Conservation (phyloP, 306 rosid genomes). For the Corylus heterophylla region DNA sequence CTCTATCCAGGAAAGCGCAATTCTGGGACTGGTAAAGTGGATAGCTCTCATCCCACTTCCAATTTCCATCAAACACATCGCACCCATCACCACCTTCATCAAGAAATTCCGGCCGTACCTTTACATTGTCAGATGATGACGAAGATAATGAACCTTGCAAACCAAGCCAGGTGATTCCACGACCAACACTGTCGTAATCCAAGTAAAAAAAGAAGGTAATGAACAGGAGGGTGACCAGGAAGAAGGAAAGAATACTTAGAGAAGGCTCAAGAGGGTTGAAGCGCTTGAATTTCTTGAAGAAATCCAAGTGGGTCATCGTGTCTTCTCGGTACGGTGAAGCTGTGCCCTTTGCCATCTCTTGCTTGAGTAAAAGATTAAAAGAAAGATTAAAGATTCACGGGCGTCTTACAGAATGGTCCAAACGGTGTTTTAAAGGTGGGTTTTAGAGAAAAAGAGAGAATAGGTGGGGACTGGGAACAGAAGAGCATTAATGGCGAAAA, state of each 20-base stretch:
- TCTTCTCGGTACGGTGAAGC: constrained; percentile 31
- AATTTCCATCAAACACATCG: constrained; percentile 71
- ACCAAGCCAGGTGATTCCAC: constrained; percentile 33
- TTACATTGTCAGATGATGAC: constrained; percentile 16
- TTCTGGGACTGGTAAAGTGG: constrained; percentile 67
- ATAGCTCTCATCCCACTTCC: constrained; percentile 91
- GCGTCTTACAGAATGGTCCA: neutral
- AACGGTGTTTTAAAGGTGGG: constrained; percentile 20
- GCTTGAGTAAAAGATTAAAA: neutral
- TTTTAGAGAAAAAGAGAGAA: neutral
- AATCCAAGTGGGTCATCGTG: constrained; percentile 44
- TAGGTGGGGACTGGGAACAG: constrained; percentile 22
- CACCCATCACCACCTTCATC: constrained; percentile 50
- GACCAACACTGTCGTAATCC: constrained; percentile 38
- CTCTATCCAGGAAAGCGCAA: constrained; percentile 71
- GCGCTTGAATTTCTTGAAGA: constrained; percentile 63
- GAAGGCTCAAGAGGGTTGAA: constrained; percentile 61
- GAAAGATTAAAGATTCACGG: constrained; percentile 4
- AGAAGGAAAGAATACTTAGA: constrained; percentile 46
- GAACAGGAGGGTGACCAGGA: constrained; percentile 48
- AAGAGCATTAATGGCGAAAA: constrained; percentile 30
- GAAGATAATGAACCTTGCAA: constrained; percentile 22
- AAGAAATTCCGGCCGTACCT: constrained; percentile 44
- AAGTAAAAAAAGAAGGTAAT: constrained; percentile 54
- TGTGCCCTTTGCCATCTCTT: constrained; percentile 37